Base-by-base conservation (phyloP, 768 basidiomycete genomes). In the Boletus pseudopeckii region DNA sequence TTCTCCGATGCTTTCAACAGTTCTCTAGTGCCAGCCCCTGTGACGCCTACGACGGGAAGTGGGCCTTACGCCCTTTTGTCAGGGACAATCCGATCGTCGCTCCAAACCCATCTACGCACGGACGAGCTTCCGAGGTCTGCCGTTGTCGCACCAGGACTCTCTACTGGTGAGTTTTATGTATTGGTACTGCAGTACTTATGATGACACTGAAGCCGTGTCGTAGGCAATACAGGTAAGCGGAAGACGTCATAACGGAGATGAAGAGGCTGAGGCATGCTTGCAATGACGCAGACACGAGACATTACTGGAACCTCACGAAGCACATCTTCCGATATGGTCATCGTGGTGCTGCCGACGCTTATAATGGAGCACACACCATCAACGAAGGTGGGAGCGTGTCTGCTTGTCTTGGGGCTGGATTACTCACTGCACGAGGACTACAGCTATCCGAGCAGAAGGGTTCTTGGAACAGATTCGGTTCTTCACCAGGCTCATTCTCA, bases 251-350 rank as follows among this genome's bases (percentile, higher is more conserved):
- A 26, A 28, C 61, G 61, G 56, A 67, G 37, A 59, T 62, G 57
- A 67, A 49, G 37, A 43, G 8, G 20, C 32, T 60, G 54, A 71
- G 18, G 53, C 54, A 50, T 52, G 54, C 18, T 7, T 52, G 34
- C 42, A 18, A 51, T 48, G 47, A 47, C 39, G 2, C 56, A 76
- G 77, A 80, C 60, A 80, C 80, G 15, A 57, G 67, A 39, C 67
- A 68, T 46, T 78, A 79, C 48, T 78, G 77, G 78, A 67, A 69
- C 50, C 69, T 80, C 24, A 77, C 78, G 20, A 58, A 57, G 33
- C 72, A 78, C 55, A 79, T 79, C 52, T 77, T 77, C 67, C 77
- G 78, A 39, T 80, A 77, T 60, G 67, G 67, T 17, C 75, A 75
- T 57, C 53, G 56, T n/a, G 61, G 57, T 36, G 48, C 32, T 20